Conservation (phyloP, 2,329 filamentous ascomycete genomes). For the Bipolaris sorokiniana region DNA sequence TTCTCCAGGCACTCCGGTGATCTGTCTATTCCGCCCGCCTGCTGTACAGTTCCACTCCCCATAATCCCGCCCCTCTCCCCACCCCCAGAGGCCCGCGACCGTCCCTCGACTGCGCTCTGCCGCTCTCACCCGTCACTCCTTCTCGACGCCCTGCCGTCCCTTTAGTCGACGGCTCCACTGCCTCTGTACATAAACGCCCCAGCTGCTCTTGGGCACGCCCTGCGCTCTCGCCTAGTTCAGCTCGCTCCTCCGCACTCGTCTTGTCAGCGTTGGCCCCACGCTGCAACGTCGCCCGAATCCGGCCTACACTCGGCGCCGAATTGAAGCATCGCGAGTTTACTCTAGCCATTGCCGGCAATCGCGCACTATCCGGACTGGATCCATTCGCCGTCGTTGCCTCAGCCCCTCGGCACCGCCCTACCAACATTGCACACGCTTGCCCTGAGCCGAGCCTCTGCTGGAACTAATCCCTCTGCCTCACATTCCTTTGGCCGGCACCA, state of each 20-base stretch:
- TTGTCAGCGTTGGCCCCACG: conserved; percentile 7
- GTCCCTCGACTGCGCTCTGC: conserved; percentile 22
- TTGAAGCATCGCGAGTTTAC: conserved; percentile 3
- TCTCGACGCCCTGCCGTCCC: conserved; percentile 19
- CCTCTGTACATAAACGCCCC: conserved; percentile 17
- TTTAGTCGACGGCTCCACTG: conserved; percentile 18
- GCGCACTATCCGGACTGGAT: conserved; percentile 38
- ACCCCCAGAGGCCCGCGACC: conserved; percentile 3
- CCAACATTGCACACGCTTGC: conserved; percentile 32
- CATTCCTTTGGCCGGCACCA: conserved; percentile 53
- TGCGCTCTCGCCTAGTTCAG: conserved; percentile 11
- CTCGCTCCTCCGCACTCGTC: conserved; percentile 5
- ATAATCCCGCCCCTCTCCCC: conserved; percentile 33
- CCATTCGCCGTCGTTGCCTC: conserved; percentile 18
- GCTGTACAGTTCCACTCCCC: conserved; percentile 34
- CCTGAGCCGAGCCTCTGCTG: conserved; percentile 35
- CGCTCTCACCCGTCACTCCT: conserved; percentile 37
- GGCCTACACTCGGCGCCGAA: conserved; percentile 18
- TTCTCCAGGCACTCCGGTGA: conserved; percentile 46
- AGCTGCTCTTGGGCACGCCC: not conserved
- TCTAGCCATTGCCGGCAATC: conserved; percentile 5
- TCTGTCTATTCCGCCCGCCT: conserved; percentile 48
- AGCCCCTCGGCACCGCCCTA: conserved; percentile 26
- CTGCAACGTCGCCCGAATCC: conserved; percentile 26
- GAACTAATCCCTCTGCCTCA: conserved; percentile 44